phyloP scores from a whole-genome alignment of 1,284 basidiomycete genomes.

The Fomitiporia mediterranea region DNA sequence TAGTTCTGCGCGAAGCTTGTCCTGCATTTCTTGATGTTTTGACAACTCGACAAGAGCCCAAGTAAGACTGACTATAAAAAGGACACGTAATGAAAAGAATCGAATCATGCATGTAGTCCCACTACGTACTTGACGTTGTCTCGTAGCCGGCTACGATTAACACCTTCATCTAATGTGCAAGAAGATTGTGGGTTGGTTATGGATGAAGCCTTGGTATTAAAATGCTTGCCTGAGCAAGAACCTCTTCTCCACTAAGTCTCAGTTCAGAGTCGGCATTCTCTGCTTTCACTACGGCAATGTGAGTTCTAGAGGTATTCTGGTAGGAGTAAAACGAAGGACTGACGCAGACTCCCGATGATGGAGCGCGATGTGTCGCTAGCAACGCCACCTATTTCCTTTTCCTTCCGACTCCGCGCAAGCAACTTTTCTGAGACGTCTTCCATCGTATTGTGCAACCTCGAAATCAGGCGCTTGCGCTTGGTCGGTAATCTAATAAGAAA shows the following conservation, averaged over 20 bases:
- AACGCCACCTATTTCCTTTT: constrained; percentile 36
- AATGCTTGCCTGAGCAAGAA: constrained; percentile 47
- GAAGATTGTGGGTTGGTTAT: too few relatives aligned
- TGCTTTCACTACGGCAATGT: constrained; percentile 43
- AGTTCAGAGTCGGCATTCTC: constrained; percentile 38
- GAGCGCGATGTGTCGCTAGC: constrained; percentile 40
- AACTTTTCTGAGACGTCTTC: constrained; percentile 43
- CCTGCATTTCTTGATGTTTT: constrained; percentile 27
- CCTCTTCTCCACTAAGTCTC: constrained; percentile 60
- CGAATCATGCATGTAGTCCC: too few relatives aligned
- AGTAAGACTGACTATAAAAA: constrained; percentile 30
- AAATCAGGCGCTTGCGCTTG: constrained; percentile 31
- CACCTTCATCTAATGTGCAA: constrained; percentile 31
- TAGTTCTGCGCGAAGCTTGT: constrained; percentile 28
- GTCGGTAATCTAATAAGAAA: constrained; percentile 43
- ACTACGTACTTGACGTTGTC: constrained; percentile 36
- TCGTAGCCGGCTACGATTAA: constrained; percentile 40
- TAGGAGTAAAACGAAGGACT: constrained; percentile 21
- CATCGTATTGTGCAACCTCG: constrained; percentile 37
- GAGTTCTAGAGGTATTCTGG: too few relatives aligned
- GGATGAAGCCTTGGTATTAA: neutral
- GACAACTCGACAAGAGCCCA: constrained; percentile 26
- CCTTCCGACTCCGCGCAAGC: constrained; percentile 39
- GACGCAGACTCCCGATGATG: constrained; percentile 51
- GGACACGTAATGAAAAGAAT: too few relatives aligned